A percentile compares a stretch with the other conserved stretches of the same genome.
phyloP scores from a whole-genome alignment of 768 basidiomycete species.

The Suillus luteus region DNA sequence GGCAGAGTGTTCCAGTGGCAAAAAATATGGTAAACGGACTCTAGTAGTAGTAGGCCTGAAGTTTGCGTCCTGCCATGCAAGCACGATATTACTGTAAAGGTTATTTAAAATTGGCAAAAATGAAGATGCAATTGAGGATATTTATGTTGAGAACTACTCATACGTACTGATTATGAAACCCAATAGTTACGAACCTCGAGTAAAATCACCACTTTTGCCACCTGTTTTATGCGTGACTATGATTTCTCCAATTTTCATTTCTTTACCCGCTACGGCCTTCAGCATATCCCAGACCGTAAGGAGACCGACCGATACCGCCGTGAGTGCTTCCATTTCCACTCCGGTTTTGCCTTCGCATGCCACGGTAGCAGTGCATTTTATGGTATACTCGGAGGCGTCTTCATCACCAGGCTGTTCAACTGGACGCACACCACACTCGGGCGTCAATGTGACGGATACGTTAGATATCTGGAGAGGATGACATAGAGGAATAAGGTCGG shows the following conservation, averaged over 20 bases:
- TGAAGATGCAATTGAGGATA: background rate
- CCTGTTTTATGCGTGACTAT: constrained; percentile 69
- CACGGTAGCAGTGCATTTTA: constrained; percentile 68
- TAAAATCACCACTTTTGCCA: constrained; percentile 75
- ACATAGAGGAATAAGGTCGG: constrained; percentile 84
- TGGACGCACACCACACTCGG: constrained; percentile 34
- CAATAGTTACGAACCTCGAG: constrained; percentile 15
- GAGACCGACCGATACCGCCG: constrained; percentile 75
- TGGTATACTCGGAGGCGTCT: constrained; percentile 41
- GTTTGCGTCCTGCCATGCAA: background rate
- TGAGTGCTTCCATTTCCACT: constrained; percentile 92
- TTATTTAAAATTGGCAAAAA: background rate
- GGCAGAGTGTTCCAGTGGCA: background rate
- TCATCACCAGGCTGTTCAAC: background rate
- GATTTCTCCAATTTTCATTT: constrained; percentile 78
- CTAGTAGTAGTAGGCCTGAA: background rate
- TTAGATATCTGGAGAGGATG: constrained; percentile 80
- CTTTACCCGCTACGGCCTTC: constrained; percentile 85
- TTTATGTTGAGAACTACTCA: background rate
- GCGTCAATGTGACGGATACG: constrained; percentile 61
- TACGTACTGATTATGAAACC: background rate
- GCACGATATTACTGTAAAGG: background rate
- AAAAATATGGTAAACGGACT: background rate
- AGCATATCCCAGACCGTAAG: constrained; percentile 94
- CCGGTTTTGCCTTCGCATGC: constrained; percentile 81